Evolutionary conservation across 306 rosid genomes (phyloP), one percentile per base, ranked within the genome.

Genomic region (Dryas drummondii): DNA sequence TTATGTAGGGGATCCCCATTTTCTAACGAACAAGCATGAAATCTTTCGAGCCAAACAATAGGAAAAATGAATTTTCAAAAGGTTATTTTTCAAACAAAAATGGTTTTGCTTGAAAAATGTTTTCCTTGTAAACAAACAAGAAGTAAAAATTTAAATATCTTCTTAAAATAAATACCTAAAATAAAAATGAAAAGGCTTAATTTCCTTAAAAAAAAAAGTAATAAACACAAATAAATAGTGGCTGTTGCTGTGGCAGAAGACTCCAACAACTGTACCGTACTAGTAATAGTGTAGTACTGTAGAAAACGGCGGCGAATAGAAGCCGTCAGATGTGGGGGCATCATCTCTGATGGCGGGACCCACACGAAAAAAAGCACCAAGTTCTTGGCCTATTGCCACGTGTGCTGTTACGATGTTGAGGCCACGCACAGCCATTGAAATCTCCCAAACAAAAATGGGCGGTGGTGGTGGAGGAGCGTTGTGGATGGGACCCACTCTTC

Each of bases 381-480:
- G 26, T 4, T 1, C 7, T 4, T 16, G 13, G 4, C 11, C 66
- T 8, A n/a, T 0, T 15, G 48, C 61, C 17, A 75, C 40, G 13
- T 57, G 50, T 19, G 37, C 37, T 32, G 9, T 44, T n/a, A 46
- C 53, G 42, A 75, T 15, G 66, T 32, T 57, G 74, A 79, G 50
- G 12, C 65, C 70, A 19, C 47, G 17, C 13, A 54, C 70, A 48
- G 65, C 54, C 48, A 7, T 47, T 70, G 64, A 64, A 55, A 6
- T 47, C 32, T 48, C 45, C 32, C 4, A 5, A 11, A 5, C 9
- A 32, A 42, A 50, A 41, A 19, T 62, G 82, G 82, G 79, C 79
- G 85, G 85, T 61, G 85, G 62, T 40, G 78, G 85, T 61, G 85
- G 62, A 19, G 78, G 79, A 59, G 62, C 9, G 32, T 10, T 59